Base-by-base conservation (phyloP, 1,284 basidiomycete genomes). In the Psilocybe mexicana region DNA sequence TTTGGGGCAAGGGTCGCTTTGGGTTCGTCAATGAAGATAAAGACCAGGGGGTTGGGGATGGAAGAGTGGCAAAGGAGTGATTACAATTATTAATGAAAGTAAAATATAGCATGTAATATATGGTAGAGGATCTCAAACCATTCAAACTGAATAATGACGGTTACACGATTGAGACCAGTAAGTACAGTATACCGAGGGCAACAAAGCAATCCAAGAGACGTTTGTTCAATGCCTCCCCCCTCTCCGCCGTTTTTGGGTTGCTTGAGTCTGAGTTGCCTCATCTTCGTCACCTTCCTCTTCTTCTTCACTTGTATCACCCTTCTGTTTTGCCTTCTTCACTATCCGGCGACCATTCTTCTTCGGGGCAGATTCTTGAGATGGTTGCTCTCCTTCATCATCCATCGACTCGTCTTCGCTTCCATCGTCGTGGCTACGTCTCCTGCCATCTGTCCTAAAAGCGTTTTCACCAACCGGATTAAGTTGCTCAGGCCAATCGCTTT, bases 1-100 rank as follows among this genome's bases (percentile, higher is more conserved):
- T 88, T 44, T 91, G 87, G 88, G 88, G 89, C 23, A 87, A 84
- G 69, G 89, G 84, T 54, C 76, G 77, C 55, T 90, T 92, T 66
- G 90, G 90, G 30, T 92, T 92, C 69, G 79, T 79, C 8, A 77
- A 85, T 67, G 72, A 72, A 60, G 65, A 61, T 47, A 66, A 67
- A 10, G 68, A 69, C 50, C 63, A 62, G 44, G 30, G 8, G 8
- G 71, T 68, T 8, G 76, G 77, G 35, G 81, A 82, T 40, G 80
- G 78, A 6, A 79, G 75, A 54, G 80, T 84, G 40, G 67, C 72
- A 38, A 62, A 55, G 23, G 57, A 60, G 26, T 55, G 40, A 55
- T 47, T 43, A 50, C 25, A 14, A 42, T 45, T 6, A 42, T 44
- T 44, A 36, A 50, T 26, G 46, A 55, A 36, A 40, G 38, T 36